Conservation (phyloP, 2,329 filamentous ascomycete species). For the Aspergillus versicolor region DNA sequence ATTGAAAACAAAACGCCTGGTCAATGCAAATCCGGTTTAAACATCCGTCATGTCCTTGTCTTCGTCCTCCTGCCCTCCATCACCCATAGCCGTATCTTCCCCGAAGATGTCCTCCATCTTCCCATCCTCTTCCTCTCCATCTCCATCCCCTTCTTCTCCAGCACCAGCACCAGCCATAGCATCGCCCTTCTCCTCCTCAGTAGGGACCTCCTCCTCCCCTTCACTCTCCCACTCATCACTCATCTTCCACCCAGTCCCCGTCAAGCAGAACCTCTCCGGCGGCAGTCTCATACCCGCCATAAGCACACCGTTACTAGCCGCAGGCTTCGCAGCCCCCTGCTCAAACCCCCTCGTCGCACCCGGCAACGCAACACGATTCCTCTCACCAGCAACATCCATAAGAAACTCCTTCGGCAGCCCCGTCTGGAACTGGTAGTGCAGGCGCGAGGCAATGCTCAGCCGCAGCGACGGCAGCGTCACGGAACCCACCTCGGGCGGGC, state of each 20-base stretch:
- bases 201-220: conserved; percentile 45
- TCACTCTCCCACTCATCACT: conserved; percentile 60
- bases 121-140: conserved; percentile 45
- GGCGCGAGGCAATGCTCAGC: conserved; percentile 59
- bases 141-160: conserved; percentile 31
- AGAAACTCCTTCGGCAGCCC: conserved; percentile 63
- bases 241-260: conserved; percentile 56
- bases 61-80: conserved; percentile 33
- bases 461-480: conserved; percentile 59
- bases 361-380: conserved; percentile 55
- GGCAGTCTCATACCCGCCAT: conserved; percentile 59
- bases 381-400: conserved; percentile 56
- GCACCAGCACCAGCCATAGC: conserved; percentile 27
- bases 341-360: conserved; percentile 54
- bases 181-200: conserved; percentile 25
- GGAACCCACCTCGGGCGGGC: conserved; percentile 47
- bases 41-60: conserved; percentile 47
- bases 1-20: conserved; percentile 1
- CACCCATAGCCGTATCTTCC: conserved; percentile 40
- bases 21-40: conserved; percentile 19
- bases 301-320: conserved; percentile 35
- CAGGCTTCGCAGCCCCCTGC: conserved; percentile 21
- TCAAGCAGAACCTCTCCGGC: conserved; percentile 62
- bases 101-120: conserved; percentile 51
- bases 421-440: conserved; percentile 61